Conservation (phyloP, 225 moss, liverwort and hornwort genomes). For the Pseudoscleropodium purum region DNA sequence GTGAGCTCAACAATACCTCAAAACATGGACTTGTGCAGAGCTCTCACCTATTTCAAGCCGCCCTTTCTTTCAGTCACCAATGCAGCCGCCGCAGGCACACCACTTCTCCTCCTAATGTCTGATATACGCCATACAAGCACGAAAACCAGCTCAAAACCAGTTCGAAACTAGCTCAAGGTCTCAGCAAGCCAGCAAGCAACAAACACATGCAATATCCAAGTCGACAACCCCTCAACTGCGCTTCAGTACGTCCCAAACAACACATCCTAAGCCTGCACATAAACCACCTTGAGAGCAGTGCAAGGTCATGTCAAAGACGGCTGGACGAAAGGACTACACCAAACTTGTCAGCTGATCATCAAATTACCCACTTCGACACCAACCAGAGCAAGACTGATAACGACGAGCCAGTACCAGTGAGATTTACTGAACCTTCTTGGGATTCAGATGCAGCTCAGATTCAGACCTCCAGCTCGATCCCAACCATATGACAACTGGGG, state of each 20-base stretch:
- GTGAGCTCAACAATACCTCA: neutral
- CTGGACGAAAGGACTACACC: neutral
- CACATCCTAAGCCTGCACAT: neutral
- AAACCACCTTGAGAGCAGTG: neutral
- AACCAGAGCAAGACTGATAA: neutral
- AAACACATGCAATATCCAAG: neutral
- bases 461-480: neutral
- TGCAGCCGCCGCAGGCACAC: neutral
- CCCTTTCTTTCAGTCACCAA: neutral
- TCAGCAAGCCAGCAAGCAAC: neutral
- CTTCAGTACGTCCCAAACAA: neutral
- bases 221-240: neutral
- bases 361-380: neutral
- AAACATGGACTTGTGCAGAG: neutral
- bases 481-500: neutral
- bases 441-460: neutral
- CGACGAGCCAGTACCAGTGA: neutral
- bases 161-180: neutral
- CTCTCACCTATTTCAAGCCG: neutral
- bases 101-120: neutral
- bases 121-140: neutral
- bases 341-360: neutral
- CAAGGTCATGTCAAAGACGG: neutral
- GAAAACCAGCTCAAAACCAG: neutral
- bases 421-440: neutral